phyloP scores from a whole-genome alignment of 139 green algal genomes.

The Diplosphaera chodatii region DNA sequence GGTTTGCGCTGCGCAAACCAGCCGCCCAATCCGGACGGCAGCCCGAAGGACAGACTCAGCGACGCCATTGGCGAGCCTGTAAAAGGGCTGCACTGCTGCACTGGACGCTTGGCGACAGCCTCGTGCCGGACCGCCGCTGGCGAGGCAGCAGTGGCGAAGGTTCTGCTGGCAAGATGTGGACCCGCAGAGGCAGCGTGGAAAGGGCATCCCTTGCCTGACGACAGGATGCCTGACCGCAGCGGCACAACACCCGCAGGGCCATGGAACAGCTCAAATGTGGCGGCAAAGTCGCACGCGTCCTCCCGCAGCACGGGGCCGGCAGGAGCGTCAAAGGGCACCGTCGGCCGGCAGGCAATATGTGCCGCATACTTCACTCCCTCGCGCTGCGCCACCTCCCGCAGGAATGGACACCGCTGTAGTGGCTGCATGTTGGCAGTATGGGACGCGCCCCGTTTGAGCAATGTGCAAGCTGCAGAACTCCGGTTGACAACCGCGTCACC shows the following conservation, averaged over 20 bases:
- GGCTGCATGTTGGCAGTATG: background rate
- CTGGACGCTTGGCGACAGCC: no score
- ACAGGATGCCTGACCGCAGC: slow-evolving; percentile 8
- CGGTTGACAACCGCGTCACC: no score
- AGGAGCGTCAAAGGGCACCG: background rate
- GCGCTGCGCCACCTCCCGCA: background rate
- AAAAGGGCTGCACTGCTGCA: background rate
- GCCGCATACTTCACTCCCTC: background rate
- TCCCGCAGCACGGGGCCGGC: background rate
- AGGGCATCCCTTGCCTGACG: no score
- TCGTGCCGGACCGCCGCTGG: background rate
- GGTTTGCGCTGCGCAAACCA: no score
- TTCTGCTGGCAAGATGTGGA: background rate
- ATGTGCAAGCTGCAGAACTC: no score
- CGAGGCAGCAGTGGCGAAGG: slow-evolving; percentile 6
- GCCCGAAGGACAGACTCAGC: slow-evolving; percentile 16
- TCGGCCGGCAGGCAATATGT: background rate
- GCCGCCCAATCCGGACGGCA: background rate
- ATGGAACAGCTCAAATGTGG: slow-evolving; percentile 52
- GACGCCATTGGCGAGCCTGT: slow-evolving; percentile 4
- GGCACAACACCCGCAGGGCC: slow-evolving; percentile 41
- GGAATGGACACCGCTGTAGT: background rate
- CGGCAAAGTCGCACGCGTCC: background rate
- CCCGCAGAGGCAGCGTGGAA: background rate
- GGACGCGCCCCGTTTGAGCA: no score